Percentiles rank a stretch among this genome's conserved stretches.
phyloP scores from a whole-genome alignment of 805 yeast species.

The Saccharomycopsis malanga region DNA sequence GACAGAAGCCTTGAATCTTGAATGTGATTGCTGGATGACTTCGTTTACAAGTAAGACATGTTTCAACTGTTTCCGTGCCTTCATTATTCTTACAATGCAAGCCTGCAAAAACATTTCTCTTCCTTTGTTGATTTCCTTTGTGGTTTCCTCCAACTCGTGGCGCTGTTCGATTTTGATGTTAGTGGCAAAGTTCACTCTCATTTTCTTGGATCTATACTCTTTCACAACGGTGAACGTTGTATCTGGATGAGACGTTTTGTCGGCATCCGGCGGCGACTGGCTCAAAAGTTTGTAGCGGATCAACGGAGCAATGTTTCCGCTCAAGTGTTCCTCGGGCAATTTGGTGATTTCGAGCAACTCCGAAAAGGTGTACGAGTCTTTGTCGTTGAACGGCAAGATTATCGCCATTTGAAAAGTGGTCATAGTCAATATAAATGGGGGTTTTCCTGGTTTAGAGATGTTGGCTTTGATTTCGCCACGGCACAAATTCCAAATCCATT shows the following conservation, averaged over 20 bases:
- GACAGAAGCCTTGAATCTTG: conserved; percentile 78
- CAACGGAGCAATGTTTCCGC: conserved; percentile 72
- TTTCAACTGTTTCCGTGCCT: conserved; percentile 73
- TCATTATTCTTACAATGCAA: conserved; percentile 94
- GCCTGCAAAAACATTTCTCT: conserved; percentile 83
- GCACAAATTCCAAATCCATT: conserved; percentile 95
- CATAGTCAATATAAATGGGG: conserved; percentile 74
- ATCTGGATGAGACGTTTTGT: conserved; percentile 41
- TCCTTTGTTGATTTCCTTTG: conserved; percentile 66
- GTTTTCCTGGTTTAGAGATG: conserved; percentile 70
- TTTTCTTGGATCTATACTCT: conserved; percentile 79
- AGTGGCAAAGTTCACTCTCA: conserved; percentile 73
- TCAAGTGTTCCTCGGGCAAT: conserved; percentile 55
- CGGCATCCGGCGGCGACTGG: conserved; percentile 58
- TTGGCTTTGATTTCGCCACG: conserved; percentile 89
- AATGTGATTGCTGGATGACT: conserved; percentile 75
- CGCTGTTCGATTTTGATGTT: conserved; percentile 53
- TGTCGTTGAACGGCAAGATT: conserved; percentile 71
- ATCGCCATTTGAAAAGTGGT: conserved; percentile 85
- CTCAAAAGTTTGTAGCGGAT: conserved; percentile 68
- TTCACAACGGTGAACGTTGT: conserved; percentile 64
- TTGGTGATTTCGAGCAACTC: conserved; percentile 64
- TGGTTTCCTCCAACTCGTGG: conserved; percentile 60
- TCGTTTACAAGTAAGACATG: conserved; percentile 82
- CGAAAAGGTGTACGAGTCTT: conserved; percentile 49